Percentiles rank a stretch among this genome's conserved stretches.
These are phyloP conservation scores for Phialophora macrospora DNA, from an alignment of 2,329 filamentous ascomycete genomes.

Conservation along the genomic window DNA sequence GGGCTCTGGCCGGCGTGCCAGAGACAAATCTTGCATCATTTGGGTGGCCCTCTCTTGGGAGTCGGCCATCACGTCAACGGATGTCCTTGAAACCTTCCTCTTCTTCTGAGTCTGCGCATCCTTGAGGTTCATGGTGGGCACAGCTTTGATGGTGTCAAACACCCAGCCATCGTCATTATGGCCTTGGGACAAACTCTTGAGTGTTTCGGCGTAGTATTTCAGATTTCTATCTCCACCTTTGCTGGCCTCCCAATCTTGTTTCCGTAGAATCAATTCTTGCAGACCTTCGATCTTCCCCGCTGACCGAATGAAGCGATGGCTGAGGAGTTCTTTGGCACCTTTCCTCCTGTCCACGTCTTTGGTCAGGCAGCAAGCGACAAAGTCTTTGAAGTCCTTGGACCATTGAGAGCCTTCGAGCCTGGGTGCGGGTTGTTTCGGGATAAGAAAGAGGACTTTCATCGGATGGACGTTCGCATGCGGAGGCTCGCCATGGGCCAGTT, in stretches of 20 bases:
- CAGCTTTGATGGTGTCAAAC: slow-evolving; percentile 85
- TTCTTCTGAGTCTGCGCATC: slow-evolving; percentile 56
- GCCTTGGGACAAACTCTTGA: slow-evolving; percentile 70
- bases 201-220: slow-evolving; percentile 91
- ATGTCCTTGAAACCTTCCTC: slow-evolving; percentile 51
- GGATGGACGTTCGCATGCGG: slow-evolving; percentile 83
- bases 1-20: slow-evolving; percentile 39
- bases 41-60: slow-evolving; percentile 43
- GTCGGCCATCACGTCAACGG: slow-evolving; percentile 47
- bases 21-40: slow-evolving; percentile 48
- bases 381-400: slow-evolving; percentile 91
- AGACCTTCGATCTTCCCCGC: slow-evolving; percentile 87
- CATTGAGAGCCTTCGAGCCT: slow-evolving; percentile 79
- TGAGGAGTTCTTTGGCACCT: slow-evolving; percentile 82
- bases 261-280: slow-evolving; percentile 81
- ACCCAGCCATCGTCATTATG: slow-evolving; percentile 86
- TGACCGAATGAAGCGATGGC: slow-evolving; percentile 83
- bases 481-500: slow-evolving; percentile 87
- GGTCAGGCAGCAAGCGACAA: slow-evolving; percentile 84
- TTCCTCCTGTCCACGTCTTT: slow-evolving; percentile 88
- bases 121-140: slow-evolving; percentile 64
- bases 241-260: slow-evolving; percentile 79
- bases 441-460: slow-evolving; percentile 92
- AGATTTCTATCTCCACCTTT: slow-evolving; percentile 71
- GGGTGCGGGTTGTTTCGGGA: slow-evolving; percentile 85